phyloP scores from a whole-genome alignment of 2,329 filamentous ascomycete genomes.

The Cladosporium sp. region DNA sequence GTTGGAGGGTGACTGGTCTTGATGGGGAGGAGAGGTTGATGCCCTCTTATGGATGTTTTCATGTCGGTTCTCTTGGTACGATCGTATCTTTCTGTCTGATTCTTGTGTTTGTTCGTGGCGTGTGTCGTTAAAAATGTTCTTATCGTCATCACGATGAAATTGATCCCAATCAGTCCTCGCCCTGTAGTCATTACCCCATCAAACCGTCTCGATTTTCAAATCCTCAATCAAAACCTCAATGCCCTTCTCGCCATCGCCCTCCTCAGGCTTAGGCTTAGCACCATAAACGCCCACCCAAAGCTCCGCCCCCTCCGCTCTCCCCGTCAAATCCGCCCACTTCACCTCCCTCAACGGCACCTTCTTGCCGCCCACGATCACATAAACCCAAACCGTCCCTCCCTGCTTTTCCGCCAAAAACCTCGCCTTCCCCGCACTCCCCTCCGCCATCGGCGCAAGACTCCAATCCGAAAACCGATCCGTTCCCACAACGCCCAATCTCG shows the following conservation, averaged over 20 bases:
- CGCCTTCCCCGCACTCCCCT: conserved; percentile 22
- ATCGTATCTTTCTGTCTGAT: not conserved
- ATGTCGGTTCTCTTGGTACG: not conserved
- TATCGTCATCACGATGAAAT: no score
- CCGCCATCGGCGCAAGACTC: conserved; percentile 56
- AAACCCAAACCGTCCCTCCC: conserved; percentile 67
- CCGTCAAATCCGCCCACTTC: conserved; percentile 62
- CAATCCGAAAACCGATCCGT: conserved; percentile 74
- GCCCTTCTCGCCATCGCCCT: conserved; percentile 35
- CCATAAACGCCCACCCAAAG: conserved; percentile 65
- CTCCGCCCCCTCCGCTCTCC: conserved; percentile 53
- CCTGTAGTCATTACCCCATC: not conserved
- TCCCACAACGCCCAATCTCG: conserved; percentile 65
- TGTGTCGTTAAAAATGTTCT: no score
- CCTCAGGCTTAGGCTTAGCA: conserved; percentile 55
- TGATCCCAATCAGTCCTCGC: not conserved
- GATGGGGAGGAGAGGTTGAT: not conserved
- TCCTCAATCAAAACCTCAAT: conserved; percentile 50
- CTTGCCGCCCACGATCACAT: conserved; percentile 36
- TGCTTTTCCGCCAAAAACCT: conserved; percentile 24
- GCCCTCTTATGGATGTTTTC: no score
- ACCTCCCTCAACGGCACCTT: conserved; percentile 67
- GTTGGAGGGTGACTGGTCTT: conserved; percentile 20
- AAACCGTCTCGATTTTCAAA: conserved; percentile 19
- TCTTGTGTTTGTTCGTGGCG: no score